A percentile compares a stretch with the other conserved stretches of the same genome.
phyloP scores from a whole-genome alignment of 352 stramenopile genomes.

The Globisporangium takayamanum region DNA sequence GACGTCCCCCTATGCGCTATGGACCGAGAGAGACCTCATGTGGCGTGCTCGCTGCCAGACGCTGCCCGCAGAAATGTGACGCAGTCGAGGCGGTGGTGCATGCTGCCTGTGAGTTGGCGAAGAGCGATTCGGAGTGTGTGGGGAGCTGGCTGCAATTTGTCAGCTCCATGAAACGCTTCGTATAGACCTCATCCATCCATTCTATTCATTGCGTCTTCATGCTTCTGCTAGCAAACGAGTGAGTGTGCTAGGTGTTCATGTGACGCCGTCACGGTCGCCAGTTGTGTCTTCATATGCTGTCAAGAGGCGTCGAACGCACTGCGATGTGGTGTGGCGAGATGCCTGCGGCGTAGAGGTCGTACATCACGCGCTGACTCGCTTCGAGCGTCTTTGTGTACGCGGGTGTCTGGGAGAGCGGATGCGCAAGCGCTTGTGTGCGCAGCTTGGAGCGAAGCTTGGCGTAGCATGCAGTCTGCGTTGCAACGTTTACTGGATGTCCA shows the following conservation, averaged over 20 bases:
- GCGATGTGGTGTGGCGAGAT: conserved; percentile 25
- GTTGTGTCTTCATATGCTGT: not conserved
- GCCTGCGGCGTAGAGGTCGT: conserved; percentile 20
- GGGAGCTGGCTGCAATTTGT: conserved; percentile 71
- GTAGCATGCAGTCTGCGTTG: conserved; percentile 17
- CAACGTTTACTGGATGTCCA: conserved; percentile 23
- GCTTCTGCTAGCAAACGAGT: too few species aligned
- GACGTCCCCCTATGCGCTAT: conserved; percentile 11
- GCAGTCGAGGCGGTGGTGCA: conserved; percentile 9
- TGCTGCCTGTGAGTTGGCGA: conserved; percentile 27
- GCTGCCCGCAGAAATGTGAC: conserved; percentile 37
- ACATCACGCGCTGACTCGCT: conserved; percentile 32
- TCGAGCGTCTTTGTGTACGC: conserved; percentile 32
- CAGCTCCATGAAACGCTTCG: conserved; percentile 72
- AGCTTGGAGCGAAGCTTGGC: conserved; percentile 16
- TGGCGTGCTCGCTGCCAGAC: conserved; percentile 1
- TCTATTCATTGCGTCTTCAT: not conserved
- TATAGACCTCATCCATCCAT: conserved; percentile 23
- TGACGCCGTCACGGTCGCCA: not conserved
- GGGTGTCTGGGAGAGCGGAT: conserved; percentile 33
- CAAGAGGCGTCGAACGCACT: conserved; percentile 6
- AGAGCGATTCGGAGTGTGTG: conserved; percentile 61
- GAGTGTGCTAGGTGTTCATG: not conserved
- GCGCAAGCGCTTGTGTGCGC: conserved; percentile 10
- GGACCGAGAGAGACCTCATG: conserved; percentile 14